A percentile compares a stretch with the other conserved stretches of the same genome.
These are phyloP conservation scores for Coemansia sp. DNA, from an alignment of 192 early-diverging fungal species.

Conservation along the genomic window DNA sequence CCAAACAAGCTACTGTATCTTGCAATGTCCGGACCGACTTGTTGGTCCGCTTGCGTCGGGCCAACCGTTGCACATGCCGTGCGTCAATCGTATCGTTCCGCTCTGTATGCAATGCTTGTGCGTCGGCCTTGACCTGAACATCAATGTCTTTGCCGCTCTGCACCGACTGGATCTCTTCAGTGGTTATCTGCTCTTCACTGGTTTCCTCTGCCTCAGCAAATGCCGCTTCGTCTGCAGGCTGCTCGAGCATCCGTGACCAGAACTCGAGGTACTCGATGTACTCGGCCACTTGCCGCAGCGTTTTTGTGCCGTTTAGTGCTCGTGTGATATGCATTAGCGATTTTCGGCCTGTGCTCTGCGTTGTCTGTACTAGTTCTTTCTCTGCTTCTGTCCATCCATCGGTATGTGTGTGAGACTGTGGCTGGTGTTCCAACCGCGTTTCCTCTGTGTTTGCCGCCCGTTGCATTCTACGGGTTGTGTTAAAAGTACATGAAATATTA, in stretches of 20 bases:
- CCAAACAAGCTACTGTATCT: neutral
- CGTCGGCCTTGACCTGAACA: neutral
- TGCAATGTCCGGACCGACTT: neutral
- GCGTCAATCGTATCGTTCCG: neutral
- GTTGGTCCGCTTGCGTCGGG: no score
- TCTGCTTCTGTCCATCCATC: constrained; percentile 27
- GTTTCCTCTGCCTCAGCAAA: neutral
- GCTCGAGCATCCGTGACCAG: constrained; percentile 15
- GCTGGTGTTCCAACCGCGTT: neutral
- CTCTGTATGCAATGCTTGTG: neutral
- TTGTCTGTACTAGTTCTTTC: constrained; percentile 23
- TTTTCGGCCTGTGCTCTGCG: constrained; percentile 17
- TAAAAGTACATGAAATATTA: neutral
- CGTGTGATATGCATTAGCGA: constrained; percentile 14
- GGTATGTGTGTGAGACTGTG: constrained; percentile 5
- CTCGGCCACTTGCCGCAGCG: constrained; percentile 43
- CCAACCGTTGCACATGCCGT: neutral
- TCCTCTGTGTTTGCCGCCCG: neutral
- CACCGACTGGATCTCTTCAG: neutral
- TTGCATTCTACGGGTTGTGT: neutral
- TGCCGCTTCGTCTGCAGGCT: neutral
- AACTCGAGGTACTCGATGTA: constrained; percentile 34
- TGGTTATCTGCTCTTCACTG: neutral
- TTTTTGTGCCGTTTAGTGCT: constrained; percentile 31
- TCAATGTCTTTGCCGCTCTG: no score